Evolutionary conservation across 2,329 filamentous ascomycete genomes (phyloP), one percentile per base, ranked within the genome.

Genomic region (Colletotrichum euphorbiae): DNA sequence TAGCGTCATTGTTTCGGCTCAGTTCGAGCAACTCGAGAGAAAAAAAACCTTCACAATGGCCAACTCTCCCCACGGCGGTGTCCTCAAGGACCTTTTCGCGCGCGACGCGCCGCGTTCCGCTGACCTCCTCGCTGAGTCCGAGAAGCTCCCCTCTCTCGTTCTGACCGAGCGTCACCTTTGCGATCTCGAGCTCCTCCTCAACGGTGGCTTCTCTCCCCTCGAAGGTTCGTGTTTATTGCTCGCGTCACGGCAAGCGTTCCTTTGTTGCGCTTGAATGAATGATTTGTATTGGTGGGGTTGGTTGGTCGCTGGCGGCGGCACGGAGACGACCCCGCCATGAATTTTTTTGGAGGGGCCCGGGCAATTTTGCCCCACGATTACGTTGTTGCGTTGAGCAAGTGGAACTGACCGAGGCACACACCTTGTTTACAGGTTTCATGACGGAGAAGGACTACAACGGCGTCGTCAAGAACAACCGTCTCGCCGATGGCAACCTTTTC

Each of bases 11-110:
- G 15, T 48, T 24, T 40, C 60, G 19, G 12, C 45, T 52, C n/a
- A 31, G 28, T 51, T 4, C 46, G 50, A 15, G 36, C 48, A 3
- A 31, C n/a, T 36, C n/a, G 17, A 62, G 15, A 21, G 9, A 38
- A 38, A n/a, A n/a, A n/a, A n/a, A n/a, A n/a, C n/a, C 57, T 6
- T 72, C 76, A 84, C 72, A 24, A 91, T 91, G 89, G 88, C 89
- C 76, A 90, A 90, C 81, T 75, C 88, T 80, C 92, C 93, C 73
- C 92, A 96, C 79, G 95, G 95, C 83, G 96, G 96, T 78, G 86
- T 95, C 86, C 93, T 99, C 78, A 98, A 98, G 91, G 96, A 99
- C 87, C 89, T 99, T 79, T 88, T 98, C 75, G 94, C 94, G 73
- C 92, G 96, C 83, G 96, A 99, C 88, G 88, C 90, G 71, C 92